Conservation (phyloP, 495 filamentous ascomycete species). For the Tuber aestivum region DNA sequence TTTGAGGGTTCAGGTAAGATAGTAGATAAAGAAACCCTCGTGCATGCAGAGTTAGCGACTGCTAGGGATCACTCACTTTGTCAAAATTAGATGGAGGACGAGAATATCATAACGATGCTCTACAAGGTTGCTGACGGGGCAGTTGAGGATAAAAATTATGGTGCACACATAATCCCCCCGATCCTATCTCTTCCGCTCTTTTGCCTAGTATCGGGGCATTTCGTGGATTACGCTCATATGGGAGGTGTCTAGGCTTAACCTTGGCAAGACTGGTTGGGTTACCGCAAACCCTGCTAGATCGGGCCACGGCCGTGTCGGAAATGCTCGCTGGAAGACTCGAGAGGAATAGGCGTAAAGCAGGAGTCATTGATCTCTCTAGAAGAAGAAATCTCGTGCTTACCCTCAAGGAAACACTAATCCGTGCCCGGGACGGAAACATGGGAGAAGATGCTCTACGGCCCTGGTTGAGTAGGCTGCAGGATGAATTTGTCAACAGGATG, state of each 20-base stretch:
- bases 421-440: conserved; percentile 64
- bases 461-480: conserved; percentile 66
- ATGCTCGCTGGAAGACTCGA: conserved; percentile 58
- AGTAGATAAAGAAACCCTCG: background rate
- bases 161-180: conserved; percentile 37
- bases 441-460: conserved; percentile 55
- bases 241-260: conserved; percentile 49
- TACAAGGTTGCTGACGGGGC: conserved; percentile 71
- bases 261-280: conserved; percentile 72
- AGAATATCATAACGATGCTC: conserved; percentile 66
- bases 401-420: conserved; percentile 66
- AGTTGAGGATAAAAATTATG: conserved; percentile 69
- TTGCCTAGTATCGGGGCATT: background rate
- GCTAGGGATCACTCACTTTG: background rate
- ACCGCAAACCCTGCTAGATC: conserved; percentile 57
- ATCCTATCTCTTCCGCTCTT: background rate
- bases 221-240: background rate
- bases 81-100: conserved; percentile 36
- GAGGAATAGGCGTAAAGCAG: conserved; percentile 53
- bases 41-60: background rate
- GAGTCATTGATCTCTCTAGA: conserved; percentile 52
- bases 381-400: conserved; percentile 68
- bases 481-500: conserved; percentile 72
- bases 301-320: conserved; percentile 52
- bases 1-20: conserved; percentile 61